Percentiles rank a stretch among this genome's conserved stretches.
These are phyloP conservation scores for Trifolium dubium DNA, from an alignment of 306 rosid genomes.

Conservation along the genomic window DNA sequence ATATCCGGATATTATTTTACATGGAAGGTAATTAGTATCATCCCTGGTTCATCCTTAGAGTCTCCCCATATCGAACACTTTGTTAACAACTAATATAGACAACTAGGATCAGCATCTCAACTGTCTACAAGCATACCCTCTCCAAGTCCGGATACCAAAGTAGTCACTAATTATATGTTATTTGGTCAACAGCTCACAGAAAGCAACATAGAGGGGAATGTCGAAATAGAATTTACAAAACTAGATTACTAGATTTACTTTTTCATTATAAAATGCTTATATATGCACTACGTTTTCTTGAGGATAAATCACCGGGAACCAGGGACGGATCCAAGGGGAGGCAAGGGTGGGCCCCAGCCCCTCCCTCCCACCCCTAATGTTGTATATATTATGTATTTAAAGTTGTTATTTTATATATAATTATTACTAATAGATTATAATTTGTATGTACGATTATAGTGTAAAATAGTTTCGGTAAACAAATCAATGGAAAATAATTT, in stretches of 20 bases:
- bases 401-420: no score
- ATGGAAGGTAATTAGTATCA: background rate
- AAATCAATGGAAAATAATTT: no score
- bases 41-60: background rate
- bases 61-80: background rate
- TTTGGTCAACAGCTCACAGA: background rate
- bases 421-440: no score
- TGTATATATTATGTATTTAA: no score
- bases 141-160: background rate
- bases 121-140: background rate
- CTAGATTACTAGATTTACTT: background rate
- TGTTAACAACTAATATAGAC: background rate
- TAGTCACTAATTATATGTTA: background rate
- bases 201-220: constrained; percentile 4
- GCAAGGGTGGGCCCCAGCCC: no score
- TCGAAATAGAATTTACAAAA: background rate
- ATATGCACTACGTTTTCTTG: background rate
- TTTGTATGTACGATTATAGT: no score
- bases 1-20: background rate
- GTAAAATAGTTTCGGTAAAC: no score
- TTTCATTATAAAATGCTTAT: background rate
- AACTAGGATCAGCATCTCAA: background rate
- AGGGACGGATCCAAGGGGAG: no score
- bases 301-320: background rate
- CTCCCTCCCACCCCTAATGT: no score